phyloP scores from a whole-genome alignment of 1,284 basidiomycete species.

The Inonotus hispidus region DNA sequence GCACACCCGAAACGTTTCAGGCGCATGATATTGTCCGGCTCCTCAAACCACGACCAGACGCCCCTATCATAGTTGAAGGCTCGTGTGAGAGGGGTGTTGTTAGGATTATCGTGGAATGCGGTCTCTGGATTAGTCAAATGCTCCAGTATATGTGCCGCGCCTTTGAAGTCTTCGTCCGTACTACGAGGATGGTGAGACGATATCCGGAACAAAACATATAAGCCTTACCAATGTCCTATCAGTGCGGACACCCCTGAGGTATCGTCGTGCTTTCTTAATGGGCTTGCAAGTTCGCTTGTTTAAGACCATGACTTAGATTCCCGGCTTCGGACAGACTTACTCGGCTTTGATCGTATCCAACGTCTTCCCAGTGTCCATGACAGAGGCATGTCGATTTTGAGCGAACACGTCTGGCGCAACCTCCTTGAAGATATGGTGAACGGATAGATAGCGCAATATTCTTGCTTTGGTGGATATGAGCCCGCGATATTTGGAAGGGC shows the following conservation, averaged over 20 bases:
- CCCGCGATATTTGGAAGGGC: too few relatives aligned
- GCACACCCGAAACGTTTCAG: conserved; percentile 25
- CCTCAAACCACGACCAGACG: too few relatives aligned
- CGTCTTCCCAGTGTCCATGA: conserved; percentile 28
- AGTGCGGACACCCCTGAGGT: conserved; percentile 19
- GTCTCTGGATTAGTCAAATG: conserved; percentile 29
- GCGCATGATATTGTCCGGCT: conserved; percentile 25
- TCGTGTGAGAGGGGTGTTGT: conserved; percentile 27
- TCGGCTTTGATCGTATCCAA: not conserved
- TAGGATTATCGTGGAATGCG: conserved; percentile 27
- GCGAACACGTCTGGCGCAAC: conserved; percentile 30
- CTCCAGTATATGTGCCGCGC: conserved; percentile 31
- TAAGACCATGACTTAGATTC: too few relatives aligned
- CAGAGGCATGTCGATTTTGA: conserved; percentile 31
- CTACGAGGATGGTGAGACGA: conserved; percentile 17
- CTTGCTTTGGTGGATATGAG: conserved; percentile 22
- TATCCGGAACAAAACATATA: not conserved
- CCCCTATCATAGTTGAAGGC: conserved; percentile 26
- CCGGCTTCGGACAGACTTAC: not conserved
- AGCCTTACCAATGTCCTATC: conserved; percentile 7
- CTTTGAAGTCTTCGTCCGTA: conserved; percentile 29
- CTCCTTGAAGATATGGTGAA: conserved; percentile 31
- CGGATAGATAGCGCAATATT: conserved; percentile 30
- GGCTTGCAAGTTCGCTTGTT: too few relatives aligned
- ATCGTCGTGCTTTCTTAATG: conserved; percentile 16